These are phyloP conservation scores for Sclerotinia nivalis DNA, from an alignment of 2,329 filamentous ascomycete species.

Conservation along the genomic window DNA sequence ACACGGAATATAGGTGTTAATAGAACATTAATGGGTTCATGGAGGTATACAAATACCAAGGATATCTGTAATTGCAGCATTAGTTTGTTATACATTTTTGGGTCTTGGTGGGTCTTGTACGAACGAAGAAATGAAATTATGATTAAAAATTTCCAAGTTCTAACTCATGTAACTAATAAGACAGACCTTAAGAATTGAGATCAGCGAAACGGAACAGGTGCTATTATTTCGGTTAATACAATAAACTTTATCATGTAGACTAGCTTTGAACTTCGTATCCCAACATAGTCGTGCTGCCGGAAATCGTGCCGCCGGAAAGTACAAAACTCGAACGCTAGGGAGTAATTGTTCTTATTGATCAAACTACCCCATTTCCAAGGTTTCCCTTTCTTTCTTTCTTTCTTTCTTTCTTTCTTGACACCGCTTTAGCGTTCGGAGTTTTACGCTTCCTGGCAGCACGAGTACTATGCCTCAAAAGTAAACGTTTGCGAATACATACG, in stretches of 20 bases:
- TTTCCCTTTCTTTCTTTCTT: too few relatives aligned
- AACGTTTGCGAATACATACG: too few relatives aligned
- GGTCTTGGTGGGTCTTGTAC: background rate
- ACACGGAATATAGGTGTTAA: background rate
- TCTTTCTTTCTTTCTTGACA: too few relatives aligned
- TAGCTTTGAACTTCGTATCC: background rate
- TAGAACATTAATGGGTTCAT: background rate
- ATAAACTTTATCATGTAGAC: background rate
- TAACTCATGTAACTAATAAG: background rate
- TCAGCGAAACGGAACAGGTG: background rate
- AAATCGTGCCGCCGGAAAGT: too few relatives aligned
- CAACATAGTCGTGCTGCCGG: background rate
- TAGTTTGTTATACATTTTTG: background rate
- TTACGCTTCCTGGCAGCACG: too few relatives aligned
- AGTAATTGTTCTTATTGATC: too few relatives aligned
- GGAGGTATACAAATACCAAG: conserved; percentile 17
- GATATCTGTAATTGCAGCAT: background rate
- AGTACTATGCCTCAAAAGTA: background rate
- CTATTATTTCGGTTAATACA: background rate
- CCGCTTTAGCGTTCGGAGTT: too few relatives aligned
- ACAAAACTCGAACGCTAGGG: too few relatives aligned
- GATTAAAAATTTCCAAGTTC: background rate
- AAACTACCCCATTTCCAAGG: too few relatives aligned
- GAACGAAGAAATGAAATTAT: background rate
- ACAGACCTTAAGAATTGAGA: background rate